Evolutionary conservation across 805 yeast species (phyloP).

Genomic region (Ogataea methylovora): DNA sequence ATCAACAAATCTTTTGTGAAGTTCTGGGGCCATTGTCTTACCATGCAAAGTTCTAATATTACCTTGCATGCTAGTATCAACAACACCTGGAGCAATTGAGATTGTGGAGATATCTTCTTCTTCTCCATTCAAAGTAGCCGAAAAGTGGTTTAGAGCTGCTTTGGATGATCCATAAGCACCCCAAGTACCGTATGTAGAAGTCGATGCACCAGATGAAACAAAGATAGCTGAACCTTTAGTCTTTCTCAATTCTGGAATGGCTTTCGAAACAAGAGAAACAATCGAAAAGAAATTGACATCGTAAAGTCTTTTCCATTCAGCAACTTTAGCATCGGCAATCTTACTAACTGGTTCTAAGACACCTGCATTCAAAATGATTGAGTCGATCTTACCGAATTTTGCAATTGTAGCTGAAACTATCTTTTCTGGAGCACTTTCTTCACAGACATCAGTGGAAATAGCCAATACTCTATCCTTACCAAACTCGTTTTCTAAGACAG

Average conservation of each 20-base stretch:
- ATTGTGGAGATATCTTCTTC: constrained; percentile 53
- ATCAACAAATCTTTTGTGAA: constrained; percentile 54
- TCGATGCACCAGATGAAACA: constrained; percentile 87
- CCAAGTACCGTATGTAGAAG: constrained; percentile 66
- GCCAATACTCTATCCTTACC: constrained; percentile 43
- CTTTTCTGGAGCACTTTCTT: constrained; percentile 24
- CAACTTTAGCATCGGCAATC: constrained; percentile 43
- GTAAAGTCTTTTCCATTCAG: constrained; percentile 55
- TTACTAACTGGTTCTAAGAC: constrained; percentile 68
- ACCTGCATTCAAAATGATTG: constrained; percentile 76
- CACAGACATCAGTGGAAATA: constrained; percentile 55
- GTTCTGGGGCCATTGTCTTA: constrained; percentile 50
- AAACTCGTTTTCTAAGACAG: constrained; percentile 32
- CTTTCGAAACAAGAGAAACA: constrained; percentile 45
- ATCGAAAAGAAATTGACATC: constrained; percentile 76
- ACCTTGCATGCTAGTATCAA: constrained; percentile 82
- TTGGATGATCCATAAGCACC: constrained; percentile 88
- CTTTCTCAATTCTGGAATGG: constrained; percentile 51
- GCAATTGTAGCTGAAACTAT: constrained; percentile 38
- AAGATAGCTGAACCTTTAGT: constrained; percentile 60
- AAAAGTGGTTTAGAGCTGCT: constrained; percentile 82
- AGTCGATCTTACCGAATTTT: constrained; percentile 51
- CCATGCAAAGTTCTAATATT: constrained; percentile 65
- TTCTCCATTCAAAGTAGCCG: constrained; percentile 59
- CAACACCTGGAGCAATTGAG: constrained; percentile 92